A percentile compares a stretch with the other conserved stretches of the same genome.
Evolutionary conservation across 1,284 basidiomycete species (phyloP).

Genomic region (Apiotrichum montevideense): DNA sequence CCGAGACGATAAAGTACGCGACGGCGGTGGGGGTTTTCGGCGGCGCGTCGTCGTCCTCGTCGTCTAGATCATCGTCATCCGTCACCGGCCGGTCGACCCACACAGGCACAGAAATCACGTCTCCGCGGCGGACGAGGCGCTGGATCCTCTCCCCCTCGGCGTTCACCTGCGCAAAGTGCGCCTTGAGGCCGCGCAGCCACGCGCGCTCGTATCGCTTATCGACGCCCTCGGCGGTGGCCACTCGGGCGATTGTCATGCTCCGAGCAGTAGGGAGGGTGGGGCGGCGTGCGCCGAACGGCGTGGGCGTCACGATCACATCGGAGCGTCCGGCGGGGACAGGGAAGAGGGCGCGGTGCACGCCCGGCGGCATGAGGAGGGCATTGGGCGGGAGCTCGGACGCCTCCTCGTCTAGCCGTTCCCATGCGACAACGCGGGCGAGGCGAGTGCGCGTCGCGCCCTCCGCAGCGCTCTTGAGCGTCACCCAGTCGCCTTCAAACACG

Average conservation of each 20-base stretch:
- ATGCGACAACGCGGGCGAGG: slow-evolving; percentile 56
- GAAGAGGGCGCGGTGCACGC: slow-evolving; percentile 30
- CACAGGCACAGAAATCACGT: slow-evolving; percentile 69
- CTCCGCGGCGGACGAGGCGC: slow-evolving; percentile 69
- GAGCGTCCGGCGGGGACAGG: slow-evolving; percentile 8
- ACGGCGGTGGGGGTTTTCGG: slow-evolving; percentile 41
- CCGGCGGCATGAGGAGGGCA: slow-evolving; percentile 53
- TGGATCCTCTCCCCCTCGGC: slow-evolving; percentile 18
- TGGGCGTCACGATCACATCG: slow-evolving; percentile 37
- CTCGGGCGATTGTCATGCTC: slow-evolving; percentile 69
- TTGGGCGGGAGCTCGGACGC: slow-evolving; percentile 47
- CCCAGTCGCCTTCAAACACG: slow-evolving; percentile 82
- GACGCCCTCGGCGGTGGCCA: slow-evolving; percentile 72
- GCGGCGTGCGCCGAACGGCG: slow-evolving; percentile 43
- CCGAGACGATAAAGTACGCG: slow-evolving; percentile 73
- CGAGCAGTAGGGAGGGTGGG: slow-evolving; percentile 66
- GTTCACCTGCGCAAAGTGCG: slow-evolving; percentile 56
- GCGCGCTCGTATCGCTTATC: slow-evolving; percentile 66
- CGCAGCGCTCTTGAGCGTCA: slow-evolving; percentile 46
- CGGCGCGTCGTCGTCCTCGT: slow-evolving; percentile 31
- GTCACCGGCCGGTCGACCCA: slow-evolving; percentile 53
- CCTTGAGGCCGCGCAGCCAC: slow-evolving; percentile 63
- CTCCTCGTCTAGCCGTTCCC: slow-evolving; percentile 49
- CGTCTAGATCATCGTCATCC: slow-evolving; percentile 36
- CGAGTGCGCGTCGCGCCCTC: slow-evolving; percentile 18